Conservation (phyloP, 768 basidiomycete genomes). For the Tylopilus sp. region DNA sequence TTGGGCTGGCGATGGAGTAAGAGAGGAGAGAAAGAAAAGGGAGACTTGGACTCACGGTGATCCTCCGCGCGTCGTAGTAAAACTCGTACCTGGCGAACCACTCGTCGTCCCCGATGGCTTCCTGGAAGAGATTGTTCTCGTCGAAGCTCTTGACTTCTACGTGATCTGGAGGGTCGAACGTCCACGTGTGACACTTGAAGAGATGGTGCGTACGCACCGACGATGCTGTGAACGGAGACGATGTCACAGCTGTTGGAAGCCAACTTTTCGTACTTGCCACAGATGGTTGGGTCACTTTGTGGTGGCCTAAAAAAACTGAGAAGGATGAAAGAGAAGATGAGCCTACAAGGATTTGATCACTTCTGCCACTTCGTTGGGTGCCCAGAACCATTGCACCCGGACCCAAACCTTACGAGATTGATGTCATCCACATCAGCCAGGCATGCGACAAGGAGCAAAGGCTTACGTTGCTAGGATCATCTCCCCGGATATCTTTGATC, state of each 20-base stretch:
- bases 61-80: constrained; percentile 29
- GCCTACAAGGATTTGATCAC: constrained; percentile 50
- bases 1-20: constrained; percentile 36
- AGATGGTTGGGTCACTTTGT: constrained; percentile 36
- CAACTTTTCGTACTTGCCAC: constrained; percentile 48
- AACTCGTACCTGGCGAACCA: constrained; percentile 52
- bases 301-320: not conserved
- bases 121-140: constrained; percentile 39
- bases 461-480: constrained; percentile 31
- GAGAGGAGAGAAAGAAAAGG: not conserved
- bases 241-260: constrained; percentile 48
- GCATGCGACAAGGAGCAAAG: not conserved
- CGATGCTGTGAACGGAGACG: constrained; percentile 43
- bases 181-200: not conserved
- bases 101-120: constrained; percentile 34
- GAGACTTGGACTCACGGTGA: constrained; percentile 33
- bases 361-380: constrained; percentile 42
- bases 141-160: constrained; percentile 34
- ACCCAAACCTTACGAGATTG: constrained; percentile 45
- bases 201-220: constrained; percentile 33
- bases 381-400: constrained; percentile 54
- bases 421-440: not conserved
- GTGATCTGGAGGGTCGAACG: constrained; percentile 27
- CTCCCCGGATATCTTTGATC: constrained; percentile 43
- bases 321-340: not conserved